Evolutionary conservation across 2,329 filamentous ascomycete species (phyloP), one percentile per base, ranked within the genome.

Genomic region (Fusarium equiseti): DNA sequence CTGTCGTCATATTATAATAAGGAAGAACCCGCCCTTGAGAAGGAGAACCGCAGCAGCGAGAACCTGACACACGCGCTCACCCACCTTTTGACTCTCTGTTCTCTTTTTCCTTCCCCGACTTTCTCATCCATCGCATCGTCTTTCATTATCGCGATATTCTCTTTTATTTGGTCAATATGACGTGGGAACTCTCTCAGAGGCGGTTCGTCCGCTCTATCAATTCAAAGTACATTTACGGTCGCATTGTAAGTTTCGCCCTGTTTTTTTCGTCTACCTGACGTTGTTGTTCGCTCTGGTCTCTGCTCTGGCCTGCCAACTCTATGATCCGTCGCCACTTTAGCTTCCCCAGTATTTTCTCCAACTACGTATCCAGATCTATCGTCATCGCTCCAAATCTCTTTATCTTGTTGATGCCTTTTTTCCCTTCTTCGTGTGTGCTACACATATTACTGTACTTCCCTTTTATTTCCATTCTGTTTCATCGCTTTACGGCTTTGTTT

Each of bases 201-300:
- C 69, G 69, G 61, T 72, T 72, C 31, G 52, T 72, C 69, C 69
- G 69, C 69, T 52, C 69, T 15, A 70, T 72, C 51, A 72, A 72
- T 63, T 72, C 66, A 16, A 72, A 72, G 68, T 72, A 72, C 69
- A 72, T 72, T 50, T 72, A 72, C 24, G 69, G 69, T 55, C 69
- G 69, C 48, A 72, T 72, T 43, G 69, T 72, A 72, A 49, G 69
- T 72, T 32, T 18, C n/a, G 45, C 50, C 65, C 51, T 69, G 32
- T 35, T 63, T 64, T 70, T 62, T 60, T 56, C 18, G 18, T 38
- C 10, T 48, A 52, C 32, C 50, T 52, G 49, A 51, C 35, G 35
- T 38, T 38, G 15, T 4, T 32, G 35, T 18, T 38, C 22, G 31
- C 22, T 51, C 31, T n/a, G 20, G 20, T 5, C 27, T 32, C 27